Percentiles rank a stretch among this genome's conserved stretches.
These are phyloP conservation scores for Saturnispora serradocipensis DNA, from an alignment of 805 yeast species.

Conservation along the genomic window DNA sequence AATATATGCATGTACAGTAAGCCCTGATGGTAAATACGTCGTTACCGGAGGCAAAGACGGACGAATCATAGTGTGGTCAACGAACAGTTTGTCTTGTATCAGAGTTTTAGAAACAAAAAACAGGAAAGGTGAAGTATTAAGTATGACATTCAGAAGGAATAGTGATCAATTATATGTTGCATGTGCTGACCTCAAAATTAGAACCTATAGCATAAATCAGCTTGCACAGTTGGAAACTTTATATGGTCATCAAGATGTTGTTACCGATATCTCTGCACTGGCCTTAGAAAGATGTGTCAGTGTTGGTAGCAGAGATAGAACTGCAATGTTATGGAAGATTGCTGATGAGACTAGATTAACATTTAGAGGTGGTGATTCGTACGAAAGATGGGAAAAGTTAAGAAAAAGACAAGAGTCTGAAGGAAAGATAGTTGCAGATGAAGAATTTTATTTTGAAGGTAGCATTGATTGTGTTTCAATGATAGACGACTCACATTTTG, in stretches of 20 bases:
- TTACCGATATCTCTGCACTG: constrained; percentile 72
- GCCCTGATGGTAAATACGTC: constrained; percentile 79
- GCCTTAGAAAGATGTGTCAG: constrained; percentile 88
- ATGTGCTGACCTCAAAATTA: constrained; percentile 83
- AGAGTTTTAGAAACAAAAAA: constrained; percentile 71
- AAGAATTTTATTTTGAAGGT: constrained; percentile 57
- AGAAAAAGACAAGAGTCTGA: constrained; percentile 29
- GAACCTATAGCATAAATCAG: constrained; percentile 80
- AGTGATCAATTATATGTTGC: constrained; percentile 85
- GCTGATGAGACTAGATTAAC: constrained; percentile 91
- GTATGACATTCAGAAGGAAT: constrained; percentile 68
- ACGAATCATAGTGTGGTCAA: constrained; percentile 76
- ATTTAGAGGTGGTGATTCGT: constrained; percentile 78
- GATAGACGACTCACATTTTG: constrained; percentile 87
- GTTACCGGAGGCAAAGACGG: constrained; percentile 89
- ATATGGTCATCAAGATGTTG: constrained; percentile 92
- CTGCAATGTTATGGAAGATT: constrained; percentile 95
- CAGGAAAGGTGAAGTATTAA: constrained; percentile 60
- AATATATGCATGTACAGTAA: constrained; percentile 69
- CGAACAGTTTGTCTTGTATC: constrained; percentile 65
- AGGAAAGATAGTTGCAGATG: constrained; percentile 17
- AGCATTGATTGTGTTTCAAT: constrained; percentile 82
- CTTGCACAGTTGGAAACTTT: constrained; percentile 82
- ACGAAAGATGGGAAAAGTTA: constrained; percentile 29
- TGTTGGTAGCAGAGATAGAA: constrained; percentile 90